These are phyloP conservation scores for Kazachstania sp. DNA, from an alignment of 1,139 yeast genomes.

Conservation along the genomic window DNA sequence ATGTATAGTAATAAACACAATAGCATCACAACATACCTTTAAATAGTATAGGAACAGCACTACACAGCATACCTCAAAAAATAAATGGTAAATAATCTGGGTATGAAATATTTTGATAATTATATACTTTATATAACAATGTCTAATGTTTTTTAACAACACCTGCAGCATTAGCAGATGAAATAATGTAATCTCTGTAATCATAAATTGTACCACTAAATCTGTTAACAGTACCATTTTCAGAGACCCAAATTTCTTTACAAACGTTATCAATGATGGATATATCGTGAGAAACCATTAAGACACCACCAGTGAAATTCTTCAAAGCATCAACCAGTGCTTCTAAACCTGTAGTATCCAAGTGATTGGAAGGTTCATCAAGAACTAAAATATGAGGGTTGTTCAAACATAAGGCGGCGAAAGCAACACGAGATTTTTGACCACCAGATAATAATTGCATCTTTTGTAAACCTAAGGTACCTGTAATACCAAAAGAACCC, in stretches of 20 bases:
- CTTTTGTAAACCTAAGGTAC: slow-evolving; percentile 84
- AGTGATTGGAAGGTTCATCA: slow-evolving; percentile 98
- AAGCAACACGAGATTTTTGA: slow-evolving; percentile 96
- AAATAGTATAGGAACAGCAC: too few relatives aligned
- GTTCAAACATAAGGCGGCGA: slow-evolving; percentile 84
- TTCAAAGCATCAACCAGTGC: slow-evolving; percentile 85
- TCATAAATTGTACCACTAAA: slow-evolving; percentile 80
- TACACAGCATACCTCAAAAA: too few relatives aligned
- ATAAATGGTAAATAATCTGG: too few relatives aligned
- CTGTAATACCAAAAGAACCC: slow-evolving; percentile 96
- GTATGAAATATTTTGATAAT: not conserved
- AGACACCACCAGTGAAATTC: slow-evolving; percentile 86
- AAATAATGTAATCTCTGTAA: slow-evolving; percentile 80
- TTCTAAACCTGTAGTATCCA: slow-evolving; percentile 96
- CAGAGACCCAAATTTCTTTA: slow-evolving; percentile 93
- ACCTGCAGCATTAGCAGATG: slow-evolving; percentile 72
- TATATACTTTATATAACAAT: not conserved
- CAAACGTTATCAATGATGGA: slow-evolving; percentile 80
- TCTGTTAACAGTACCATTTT: slow-evolving; percentile 66
- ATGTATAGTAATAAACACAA: not conserved
- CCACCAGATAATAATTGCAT: slow-evolving; percentile 92
- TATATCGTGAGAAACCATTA: slow-evolving; percentile 98
- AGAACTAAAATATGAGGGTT: slow-evolving; percentile 88
- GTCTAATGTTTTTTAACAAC: slow-evolving; percentile 71
- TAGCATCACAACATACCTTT: too few relatives aligned